Conservation (phyloP, 257 asterid species). For the Jacaranda mimosifolia region DNA sequence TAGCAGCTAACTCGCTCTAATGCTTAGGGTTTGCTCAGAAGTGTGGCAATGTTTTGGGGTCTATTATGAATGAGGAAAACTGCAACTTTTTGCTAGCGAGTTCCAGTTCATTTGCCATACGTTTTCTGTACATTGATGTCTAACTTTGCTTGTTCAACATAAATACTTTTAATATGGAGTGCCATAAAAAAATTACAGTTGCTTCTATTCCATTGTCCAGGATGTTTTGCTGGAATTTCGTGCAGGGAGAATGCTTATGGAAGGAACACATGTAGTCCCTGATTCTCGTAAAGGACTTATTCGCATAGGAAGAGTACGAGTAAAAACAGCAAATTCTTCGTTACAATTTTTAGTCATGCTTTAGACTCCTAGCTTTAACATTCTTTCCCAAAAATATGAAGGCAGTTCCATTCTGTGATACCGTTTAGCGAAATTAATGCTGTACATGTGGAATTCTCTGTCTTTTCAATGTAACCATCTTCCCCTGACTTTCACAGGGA, state of each 20-base stretch:
- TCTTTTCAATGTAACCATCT: slow-evolving; percentile 20
- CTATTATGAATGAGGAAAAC: neutral
- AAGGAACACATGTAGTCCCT: slow-evolving; percentile 80
- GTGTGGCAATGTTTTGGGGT: neutral
- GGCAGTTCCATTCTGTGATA: slow-evolving; percentile 18
- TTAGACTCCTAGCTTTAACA: neutral
- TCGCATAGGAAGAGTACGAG: slow-evolving; percentile 89
- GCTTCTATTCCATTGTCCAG: slow-evolving; percentile 50
- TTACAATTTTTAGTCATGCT: slow-evolving; percentile 10
- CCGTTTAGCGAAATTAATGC: slow-evolving; percentile 3
- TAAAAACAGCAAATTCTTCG: neutral
- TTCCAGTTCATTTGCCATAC: neutral
- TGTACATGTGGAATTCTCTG: neutral
- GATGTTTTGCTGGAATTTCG: slow-evolving; percentile 82
- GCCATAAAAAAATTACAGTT: slow-evolving; percentile 13
- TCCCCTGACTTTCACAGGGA: slow-evolving; percentile 58
- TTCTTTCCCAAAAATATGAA: slow-evolving; percentile 8
- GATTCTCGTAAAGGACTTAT: slow-evolving; percentile 94
- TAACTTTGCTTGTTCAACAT: neutral
- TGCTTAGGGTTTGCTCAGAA: neutral
- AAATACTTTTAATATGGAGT: neutral
- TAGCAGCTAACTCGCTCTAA: neutral
- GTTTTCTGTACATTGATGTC: neutral
- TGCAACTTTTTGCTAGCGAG: neutral
- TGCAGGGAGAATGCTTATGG: slow-evolving; percentile 95